A percentile compares a stretch with the other conserved stretches of the same genome.
Evolutionary conservation across 2,329 filamentous ascomycete genomes (phyloP).

Genomic region (Dactylella cylindrospora): DNA sequence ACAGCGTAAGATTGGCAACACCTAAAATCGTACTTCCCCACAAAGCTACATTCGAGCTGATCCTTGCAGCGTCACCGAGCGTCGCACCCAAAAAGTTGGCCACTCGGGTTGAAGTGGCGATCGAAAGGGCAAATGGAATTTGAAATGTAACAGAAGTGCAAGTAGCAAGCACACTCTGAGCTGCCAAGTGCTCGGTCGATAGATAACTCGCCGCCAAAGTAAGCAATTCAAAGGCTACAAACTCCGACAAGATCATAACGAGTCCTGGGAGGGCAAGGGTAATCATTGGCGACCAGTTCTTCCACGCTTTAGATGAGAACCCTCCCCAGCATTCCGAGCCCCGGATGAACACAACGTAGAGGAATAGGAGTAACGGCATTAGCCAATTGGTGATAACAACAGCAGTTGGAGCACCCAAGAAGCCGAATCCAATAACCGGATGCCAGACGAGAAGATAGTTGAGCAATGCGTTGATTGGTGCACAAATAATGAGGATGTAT

Average conservation of each 20-base stretch:
- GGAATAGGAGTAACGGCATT: conserved; percentile 69
- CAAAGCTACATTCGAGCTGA: conserved; percentile 62
- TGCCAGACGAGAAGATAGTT: conserved; percentile 61
- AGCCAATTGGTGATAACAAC: conserved; percentile 74
- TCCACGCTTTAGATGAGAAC: conserved; percentile 68
- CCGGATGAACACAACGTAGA: conserved; percentile 71
- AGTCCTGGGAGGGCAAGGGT: conserved; percentile 83
- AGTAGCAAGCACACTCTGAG: conserved; percentile 81
- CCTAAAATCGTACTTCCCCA: conserved; percentile 70
- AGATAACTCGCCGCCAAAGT: conserved; percentile 81
- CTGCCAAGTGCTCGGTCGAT: conserved; percentile 63
- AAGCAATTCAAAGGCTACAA: conserved; percentile 86
- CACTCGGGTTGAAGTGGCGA: conserved; percentile 82
- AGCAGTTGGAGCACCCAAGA: conserved; percentile 77
- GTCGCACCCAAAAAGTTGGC: conserved; percentile 90
- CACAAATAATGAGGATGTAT: conserved; percentile 79
- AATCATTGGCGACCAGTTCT: conserved; percentile 69
- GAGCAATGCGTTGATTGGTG: conserved; percentile 75
- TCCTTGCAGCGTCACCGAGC: conserved; percentile 76
- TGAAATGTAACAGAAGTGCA: conserved; percentile 81
- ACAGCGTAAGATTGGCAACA: conserved; percentile 71
- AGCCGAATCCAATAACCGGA: conserved; percentile 61
- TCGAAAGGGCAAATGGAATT: conserved; percentile 86
- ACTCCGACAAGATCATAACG: conserved; percentile 92
- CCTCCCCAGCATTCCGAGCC: conserved; percentile 80